A percentile compares a stretch with the other conserved stretches of the same genome.
These are phyloP conservation scores for Cladosporium oxysporum DNA, from an alignment of 2,329 filamentous ascomycete genomes.

Conservation along the genomic window DNA sequence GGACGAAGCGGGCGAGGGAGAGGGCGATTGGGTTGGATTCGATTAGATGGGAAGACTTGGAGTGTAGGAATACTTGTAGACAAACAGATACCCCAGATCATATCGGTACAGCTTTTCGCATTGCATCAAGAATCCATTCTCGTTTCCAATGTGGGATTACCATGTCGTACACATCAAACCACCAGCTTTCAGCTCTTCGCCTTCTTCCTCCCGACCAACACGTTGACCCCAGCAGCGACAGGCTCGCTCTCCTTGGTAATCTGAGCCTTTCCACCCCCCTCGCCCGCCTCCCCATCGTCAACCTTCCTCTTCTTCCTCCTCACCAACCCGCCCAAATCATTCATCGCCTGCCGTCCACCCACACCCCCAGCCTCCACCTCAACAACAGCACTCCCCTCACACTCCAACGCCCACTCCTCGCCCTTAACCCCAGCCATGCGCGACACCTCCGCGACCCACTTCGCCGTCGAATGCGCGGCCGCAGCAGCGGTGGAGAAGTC, in stretches of 20 bases:
- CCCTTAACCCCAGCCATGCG: slow-evolving; percentile 10
- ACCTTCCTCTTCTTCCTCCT: slow-evolving; percentile 54
- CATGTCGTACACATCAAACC: background rate
- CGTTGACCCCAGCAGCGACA: slow-evolving; percentile 43
- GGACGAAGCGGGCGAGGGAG: slow-evolving; percentile 39
- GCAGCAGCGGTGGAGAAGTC: slow-evolving; percentile 70
- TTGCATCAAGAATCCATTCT: background rate
- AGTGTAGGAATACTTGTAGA: slow-evolving; percentile 11
- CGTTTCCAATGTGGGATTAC: background rate
- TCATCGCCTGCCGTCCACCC: slow-evolving; percentile 24
- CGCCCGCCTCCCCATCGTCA: slow-evolving; percentile 23
- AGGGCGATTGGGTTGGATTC: slow-evolving; percentile 36
- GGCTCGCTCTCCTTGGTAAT: background rate
- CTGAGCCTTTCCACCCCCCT: background rate
- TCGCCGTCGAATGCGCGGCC: slow-evolving; percentile 63
- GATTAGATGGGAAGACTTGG: slow-evolving; percentile 24
- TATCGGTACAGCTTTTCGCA: background rate
- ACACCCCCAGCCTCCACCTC: slow-evolving; percentile 6
- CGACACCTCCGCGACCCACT: slow-evolving; percentile 65
- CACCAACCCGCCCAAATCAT: slow-evolving; percentile 41
- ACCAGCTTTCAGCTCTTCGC: slow-evolving; percentile 42
- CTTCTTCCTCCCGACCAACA: slow-evolving; percentile 61
- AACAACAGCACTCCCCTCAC: slow-evolving; percentile 25
- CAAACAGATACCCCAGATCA: slow-evolving; percentile 17
- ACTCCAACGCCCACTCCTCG: slow-evolving; percentile 27